phyloP scores from a whole-genome alignment of 1,139 yeast species.

The Geotrichum phurueaensis region DNA sequence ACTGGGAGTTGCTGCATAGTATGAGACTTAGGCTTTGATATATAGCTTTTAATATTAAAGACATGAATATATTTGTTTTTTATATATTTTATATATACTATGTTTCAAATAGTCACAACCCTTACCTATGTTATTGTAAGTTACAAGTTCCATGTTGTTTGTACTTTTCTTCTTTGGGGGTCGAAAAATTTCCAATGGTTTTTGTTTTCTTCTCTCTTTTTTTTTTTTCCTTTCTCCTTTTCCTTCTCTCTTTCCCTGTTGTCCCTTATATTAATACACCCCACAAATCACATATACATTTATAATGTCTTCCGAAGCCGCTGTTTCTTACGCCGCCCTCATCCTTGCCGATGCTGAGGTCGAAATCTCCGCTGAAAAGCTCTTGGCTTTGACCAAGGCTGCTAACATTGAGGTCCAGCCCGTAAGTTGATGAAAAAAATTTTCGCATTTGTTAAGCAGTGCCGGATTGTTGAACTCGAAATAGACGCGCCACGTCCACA shows the following conservation, averaged over 20 bases:
- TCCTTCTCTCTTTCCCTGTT: not conserved
- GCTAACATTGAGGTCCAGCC: slow-evolving; percentile 82
- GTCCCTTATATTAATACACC: not conserved
- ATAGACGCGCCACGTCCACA: not conserved
- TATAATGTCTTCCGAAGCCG: slow-evolving; percentile 35
- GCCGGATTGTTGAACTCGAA: not conserved
- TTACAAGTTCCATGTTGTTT: not conserved
- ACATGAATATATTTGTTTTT: not conserved
- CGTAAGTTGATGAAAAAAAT: slow-evolving; percentile 35
- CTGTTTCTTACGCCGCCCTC: slow-evolving; percentile 66
- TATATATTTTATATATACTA: not conserved
- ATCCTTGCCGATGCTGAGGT: slow-evolving; percentile 94
- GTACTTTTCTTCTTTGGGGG: not conserved
- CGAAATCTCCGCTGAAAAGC: slow-evolving; percentile 86
- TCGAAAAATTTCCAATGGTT: not conserved
- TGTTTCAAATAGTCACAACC: not conserved
- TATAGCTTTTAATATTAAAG: not conserved
- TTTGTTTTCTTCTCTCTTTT: not conserved
- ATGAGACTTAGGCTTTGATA: too few relatives aligned
- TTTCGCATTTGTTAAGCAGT: not conserved
- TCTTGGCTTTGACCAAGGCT: slow-evolving; percentile 73
- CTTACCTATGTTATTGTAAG: not conserved
- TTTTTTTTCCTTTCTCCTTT: not conserved
- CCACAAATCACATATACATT: slow-evolving; percentile 10
- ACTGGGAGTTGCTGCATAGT: too few relatives aligned